Conservation (phyloP, 1,284 basidiomycete species). For the Ceratobasidium papillatum region DNA sequence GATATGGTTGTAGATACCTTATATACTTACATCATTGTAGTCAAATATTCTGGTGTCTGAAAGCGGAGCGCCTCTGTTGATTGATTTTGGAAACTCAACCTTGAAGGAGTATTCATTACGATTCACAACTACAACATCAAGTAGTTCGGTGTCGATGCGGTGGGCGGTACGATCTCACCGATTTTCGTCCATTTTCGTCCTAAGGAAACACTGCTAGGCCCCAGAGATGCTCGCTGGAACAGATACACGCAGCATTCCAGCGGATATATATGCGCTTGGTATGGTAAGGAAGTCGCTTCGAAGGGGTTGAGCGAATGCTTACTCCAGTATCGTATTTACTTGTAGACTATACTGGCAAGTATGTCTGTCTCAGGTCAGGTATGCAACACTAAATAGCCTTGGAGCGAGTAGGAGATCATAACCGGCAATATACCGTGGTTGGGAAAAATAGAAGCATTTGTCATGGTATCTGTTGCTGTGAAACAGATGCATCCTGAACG, state of each 20-base stretch:
- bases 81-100: constrained; percentile 18
- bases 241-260: not conserved
- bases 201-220: not conserved
- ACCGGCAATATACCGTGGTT: constrained; percentile 23
- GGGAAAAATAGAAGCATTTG: not conserved
- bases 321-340: not conserved
- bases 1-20: not conserved
- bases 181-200: not conserved
- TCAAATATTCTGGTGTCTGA: not conserved
- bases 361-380: not conserved
- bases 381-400: too few species aligned
- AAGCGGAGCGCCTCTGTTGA: not conserved
- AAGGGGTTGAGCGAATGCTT: too few species aligned
- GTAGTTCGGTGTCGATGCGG: not conserved
- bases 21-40: not conserved
- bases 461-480: not conserved
- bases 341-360: too few species aligned
- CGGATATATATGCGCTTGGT: constrained; percentile 11
- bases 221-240: not conserved
- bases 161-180: not conserved
- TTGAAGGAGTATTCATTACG: not conserved
- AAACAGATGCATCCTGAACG: not conserved
- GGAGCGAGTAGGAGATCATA: constrained; percentile 1
- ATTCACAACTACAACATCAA: not conserved
- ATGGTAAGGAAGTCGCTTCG: too few species aligned